These are phyloP conservation scores for Phytophthora cryptogea DNA, from an alignment of 352 stramenopile genomes.

Conservation along the genomic window DNA sequence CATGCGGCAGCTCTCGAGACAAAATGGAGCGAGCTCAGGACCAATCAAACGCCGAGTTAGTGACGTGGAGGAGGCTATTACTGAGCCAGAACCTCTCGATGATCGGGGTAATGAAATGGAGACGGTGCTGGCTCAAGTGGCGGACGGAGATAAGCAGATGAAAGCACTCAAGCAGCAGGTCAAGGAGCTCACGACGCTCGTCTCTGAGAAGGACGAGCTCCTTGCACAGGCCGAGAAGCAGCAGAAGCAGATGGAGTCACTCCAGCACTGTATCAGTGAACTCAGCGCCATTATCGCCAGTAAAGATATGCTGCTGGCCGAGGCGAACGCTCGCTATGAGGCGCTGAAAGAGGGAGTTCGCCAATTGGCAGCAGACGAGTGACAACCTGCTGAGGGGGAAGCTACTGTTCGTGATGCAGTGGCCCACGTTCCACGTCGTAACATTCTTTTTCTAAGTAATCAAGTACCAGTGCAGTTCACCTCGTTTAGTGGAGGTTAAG, in stretches of 20 bases:
- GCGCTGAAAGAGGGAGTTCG: conserved; percentile 10
- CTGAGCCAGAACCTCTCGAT: conserved; percentile 9
- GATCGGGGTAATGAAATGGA: conserved; percentile 5
- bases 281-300: conserved; percentile 24
- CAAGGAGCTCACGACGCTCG: background rate
- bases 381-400: conserved; percentile 1
- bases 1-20: conserved; percentile 13
- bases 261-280: conserved; percentile 21
- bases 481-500: conserved; percentile 1
- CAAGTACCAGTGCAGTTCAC: conserved; percentile 6
- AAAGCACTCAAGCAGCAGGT: conserved; percentile 18
- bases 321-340: conserved; percentile 14
- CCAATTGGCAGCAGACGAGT: conserved; percentile 4
- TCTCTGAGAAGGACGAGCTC: conserved; percentile 5
- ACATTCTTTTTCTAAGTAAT: conserved; percentile 14
- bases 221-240: conserved; percentile 4
- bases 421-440: conserved; percentile 3
- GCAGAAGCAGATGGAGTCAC: conserved; percentile 14
- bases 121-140: background rate
- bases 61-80: background rate
- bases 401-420: background rate
- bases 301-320: conserved; percentile 14
- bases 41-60: conserved; percentile 1
- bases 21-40: background rate
- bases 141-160: conserved; percentile 13